Evolutionary conservation across 192 early-diverging fungal genomes (phyloP).

Genomic region (Allomyces javanicus): DNA sequence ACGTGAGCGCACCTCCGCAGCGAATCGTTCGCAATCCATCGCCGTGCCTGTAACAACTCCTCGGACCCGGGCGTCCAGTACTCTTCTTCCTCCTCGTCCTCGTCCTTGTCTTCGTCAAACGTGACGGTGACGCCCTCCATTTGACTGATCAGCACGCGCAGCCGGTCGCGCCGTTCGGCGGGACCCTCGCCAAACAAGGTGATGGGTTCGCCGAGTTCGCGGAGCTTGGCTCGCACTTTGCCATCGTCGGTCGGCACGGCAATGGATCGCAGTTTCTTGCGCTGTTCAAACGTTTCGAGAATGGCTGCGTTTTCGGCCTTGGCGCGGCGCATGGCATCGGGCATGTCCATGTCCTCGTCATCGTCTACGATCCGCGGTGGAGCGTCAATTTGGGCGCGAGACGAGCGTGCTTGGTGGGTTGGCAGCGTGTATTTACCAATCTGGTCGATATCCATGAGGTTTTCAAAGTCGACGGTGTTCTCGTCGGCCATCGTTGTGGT

Average conservation of each 20-base stretch:
- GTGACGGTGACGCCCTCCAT: conserved; percentile 14
- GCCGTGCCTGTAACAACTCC: conserved; percentile 45
- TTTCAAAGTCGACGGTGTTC: background rate
- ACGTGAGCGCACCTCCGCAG: conserved; percentile 20
- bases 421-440: background rate
- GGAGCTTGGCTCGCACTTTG: conserved; percentile 47
- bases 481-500: no score
- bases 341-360: background rate
- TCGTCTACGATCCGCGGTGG: background rate
- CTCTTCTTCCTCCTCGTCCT: conserved; percentile 47
- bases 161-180: conserved; percentile 60
- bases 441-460: background rate
- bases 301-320: conserved; percentile 22
- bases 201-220: conserved; percentile 64
- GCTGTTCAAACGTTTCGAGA: conserved; percentile 52
- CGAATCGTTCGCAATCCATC: conserved; percentile 50
- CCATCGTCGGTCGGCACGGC: conserved; percentile 83
- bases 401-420: background rate
- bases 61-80: conserved; percentile 62
- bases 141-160: conserved; percentile 53
- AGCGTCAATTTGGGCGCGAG: background rate
- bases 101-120: conserved; percentile 29
- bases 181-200: conserved; percentile 87
- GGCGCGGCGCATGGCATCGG: background rate
- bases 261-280: conserved; percentile 48